A percentile compares a stretch with the other conserved stretches of the same genome.
These are phyloP conservation scores for Xylariales sp. DNA, from an alignment of 2,329 filamentous ascomycete genomes.

Conservation along the genomic window DNA sequence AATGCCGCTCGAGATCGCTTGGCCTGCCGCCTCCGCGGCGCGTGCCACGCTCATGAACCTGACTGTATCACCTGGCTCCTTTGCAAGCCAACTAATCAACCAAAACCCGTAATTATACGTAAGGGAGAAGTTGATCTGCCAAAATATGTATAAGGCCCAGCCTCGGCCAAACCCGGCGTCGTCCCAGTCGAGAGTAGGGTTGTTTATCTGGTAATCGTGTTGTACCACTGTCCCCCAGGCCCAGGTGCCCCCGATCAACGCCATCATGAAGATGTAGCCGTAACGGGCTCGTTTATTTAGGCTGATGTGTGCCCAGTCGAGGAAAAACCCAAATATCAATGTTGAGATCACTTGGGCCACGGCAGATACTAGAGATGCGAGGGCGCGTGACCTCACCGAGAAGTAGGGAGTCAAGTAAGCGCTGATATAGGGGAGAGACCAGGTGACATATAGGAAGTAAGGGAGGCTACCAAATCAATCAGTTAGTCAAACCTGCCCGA, in stretches of 20 bases:
- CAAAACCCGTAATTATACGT: not conserved
- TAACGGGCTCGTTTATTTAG: conserved; percentile 1
- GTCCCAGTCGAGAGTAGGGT: not conserved
- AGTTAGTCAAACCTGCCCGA: not conserved
- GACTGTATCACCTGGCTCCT: too few species aligned
- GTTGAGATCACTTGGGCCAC: not conserved
- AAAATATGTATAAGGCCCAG: not conserved
- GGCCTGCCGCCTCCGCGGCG: too few species aligned
- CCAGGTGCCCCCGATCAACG: not conserved
- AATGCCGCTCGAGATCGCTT: too few species aligned
- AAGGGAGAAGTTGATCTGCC: conserved; percentile 1
- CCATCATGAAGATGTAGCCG: conserved; percentile 1
- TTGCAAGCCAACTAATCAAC: not conserved
- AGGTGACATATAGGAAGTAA: conserved; percentile 3
- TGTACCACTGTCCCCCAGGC: not conserved
- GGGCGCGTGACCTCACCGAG: not conserved
- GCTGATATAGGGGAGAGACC: conserved; percentile 3
- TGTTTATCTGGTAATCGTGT: conserved; percentile 2
- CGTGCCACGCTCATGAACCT: too few species aligned
- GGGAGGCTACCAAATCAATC: not conserved
- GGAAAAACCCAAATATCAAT: not conserved
- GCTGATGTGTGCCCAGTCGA: not conserved
- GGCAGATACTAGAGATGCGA: not conserved
- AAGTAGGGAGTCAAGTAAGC: not conserved
- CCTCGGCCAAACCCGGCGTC: conserved; percentile 2